phyloP scores from a whole-genome alignment of 1,284 basidiomycete genomes.

The Cryptococcus maquisensis region DNA sequence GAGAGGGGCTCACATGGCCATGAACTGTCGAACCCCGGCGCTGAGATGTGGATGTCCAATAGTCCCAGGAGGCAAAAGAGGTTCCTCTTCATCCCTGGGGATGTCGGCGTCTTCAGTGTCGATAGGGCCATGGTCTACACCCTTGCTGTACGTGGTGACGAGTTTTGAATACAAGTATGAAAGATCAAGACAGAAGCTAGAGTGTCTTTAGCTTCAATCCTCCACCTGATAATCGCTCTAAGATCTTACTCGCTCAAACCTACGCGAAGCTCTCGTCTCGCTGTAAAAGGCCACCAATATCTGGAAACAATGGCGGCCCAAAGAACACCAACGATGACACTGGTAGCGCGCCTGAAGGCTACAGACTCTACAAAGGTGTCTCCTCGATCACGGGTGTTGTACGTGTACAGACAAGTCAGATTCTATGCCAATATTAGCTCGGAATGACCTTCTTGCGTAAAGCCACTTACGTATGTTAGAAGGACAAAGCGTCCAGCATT shows the following conservation, averaged over 20 bases:
- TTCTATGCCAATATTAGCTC: slow-evolving; percentile 59
- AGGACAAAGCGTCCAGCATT: slow-evolving; percentile 82
- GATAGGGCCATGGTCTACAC: slow-evolving; percentile 8
- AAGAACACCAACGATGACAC: slow-evolving; percentile 81
- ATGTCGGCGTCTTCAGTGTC: slow-evolving; percentile 1
- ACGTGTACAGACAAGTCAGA: slow-evolving; percentile 83
- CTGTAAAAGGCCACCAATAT: slow-evolving; percentile 93
- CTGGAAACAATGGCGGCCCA: slow-evolving; percentile 85
- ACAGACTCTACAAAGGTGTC: slow-evolving; percentile 60
- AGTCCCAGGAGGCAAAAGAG: slow-evolving; percentile 4
- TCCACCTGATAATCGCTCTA: neutral
- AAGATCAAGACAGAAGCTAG: slow-evolving; percentile 48
- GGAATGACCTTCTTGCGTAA: neutral
- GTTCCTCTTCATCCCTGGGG: slow-evolving; percentile 8
- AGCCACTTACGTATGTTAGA: slow-evolving; percentile 53
- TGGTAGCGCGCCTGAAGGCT: slow-evolving; percentile 68
- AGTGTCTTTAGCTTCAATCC: neutral
- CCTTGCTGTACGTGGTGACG: slow-evolving; percentile 37
- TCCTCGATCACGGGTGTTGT: slow-evolving; percentile 66
- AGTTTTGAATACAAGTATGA: slow-evolving; percentile 50
- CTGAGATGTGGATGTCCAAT: slow-evolving; percentile 28
- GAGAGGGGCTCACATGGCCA: slow-evolving; percentile 67
- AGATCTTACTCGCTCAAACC: slow-evolving; percentile 74
- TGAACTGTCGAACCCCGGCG: slow-evolving; percentile 65
- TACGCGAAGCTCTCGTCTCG: slow-evolving; percentile 75